phyloP scores from a whole-genome alignment of 768 basidiomycete species.

The Boletellus ananiceps region DNA sequence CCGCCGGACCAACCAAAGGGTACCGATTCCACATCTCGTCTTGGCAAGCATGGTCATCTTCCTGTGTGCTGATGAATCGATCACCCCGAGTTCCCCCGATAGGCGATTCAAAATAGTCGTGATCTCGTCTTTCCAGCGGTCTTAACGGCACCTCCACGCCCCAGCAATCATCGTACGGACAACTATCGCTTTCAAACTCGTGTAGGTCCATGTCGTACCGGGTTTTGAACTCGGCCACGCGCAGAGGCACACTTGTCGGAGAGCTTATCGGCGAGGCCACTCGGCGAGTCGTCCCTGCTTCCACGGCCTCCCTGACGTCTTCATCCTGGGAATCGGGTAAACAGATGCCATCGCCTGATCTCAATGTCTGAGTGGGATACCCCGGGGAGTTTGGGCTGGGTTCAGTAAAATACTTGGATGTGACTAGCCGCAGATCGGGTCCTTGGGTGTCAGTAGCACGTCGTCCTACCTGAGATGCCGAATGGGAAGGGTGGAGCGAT shows the following conservation, averaged over 20 bases:
- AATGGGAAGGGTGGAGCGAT: constrained; percentile 48
- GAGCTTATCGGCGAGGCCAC: constrained; percentile 4
- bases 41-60: not conserved
- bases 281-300: not conserved
- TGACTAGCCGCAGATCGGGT: constrained; percentile 1
- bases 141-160: not conserved
- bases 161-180: constrained; percentile 2
- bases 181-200: constrained; percentile 14
- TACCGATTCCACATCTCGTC: constrained; percentile 2
- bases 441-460: constrained; percentile 6
- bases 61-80: not conserved
- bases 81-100: not conserved
- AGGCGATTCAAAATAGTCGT: not conserved
- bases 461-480: constrained; percentile 46
- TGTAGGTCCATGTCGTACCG: constrained; percentile 9
- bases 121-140: not conserved
- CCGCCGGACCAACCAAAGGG: not conserved
- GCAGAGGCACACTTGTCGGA: constrained; percentile 1
- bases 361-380: not conserved
- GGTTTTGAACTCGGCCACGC: constrained; percentile 5
- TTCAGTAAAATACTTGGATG: constrained; percentile 15
- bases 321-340: not conserved
- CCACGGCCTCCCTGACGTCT: not conserved
- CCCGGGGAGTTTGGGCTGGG: not conserved
- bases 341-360: not conserved